Conservation (phyloP, 805 yeast species). For the Myxozyma mucilagina region DNA sequence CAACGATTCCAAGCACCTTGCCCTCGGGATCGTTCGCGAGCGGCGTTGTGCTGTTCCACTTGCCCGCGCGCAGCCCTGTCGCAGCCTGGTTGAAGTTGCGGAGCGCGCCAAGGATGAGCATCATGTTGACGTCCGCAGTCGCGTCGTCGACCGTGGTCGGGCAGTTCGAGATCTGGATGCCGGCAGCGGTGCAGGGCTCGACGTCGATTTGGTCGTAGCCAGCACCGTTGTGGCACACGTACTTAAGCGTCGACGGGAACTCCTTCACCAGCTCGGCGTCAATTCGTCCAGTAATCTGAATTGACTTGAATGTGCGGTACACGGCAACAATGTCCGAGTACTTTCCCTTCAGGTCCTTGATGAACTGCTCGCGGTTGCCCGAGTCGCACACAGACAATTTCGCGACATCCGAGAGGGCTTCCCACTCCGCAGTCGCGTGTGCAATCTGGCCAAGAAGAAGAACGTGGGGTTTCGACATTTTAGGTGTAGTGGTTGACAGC, state of each 20-base stretch:
- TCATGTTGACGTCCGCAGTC: constrained; percentile 72
- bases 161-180: constrained; percentile 65
- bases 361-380: constrained; percentile 43
- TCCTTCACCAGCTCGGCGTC: constrained; percentile 59
- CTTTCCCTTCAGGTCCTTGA: constrained; percentile 46
- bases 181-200: constrained; percentile 50
- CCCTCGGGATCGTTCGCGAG: constrained; percentile 76
- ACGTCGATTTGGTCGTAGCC: constrained; percentile 72
- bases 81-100: constrained; percentile 68
- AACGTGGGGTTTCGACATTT: constrained; percentile 53
- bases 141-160: constrained; percentile 68
- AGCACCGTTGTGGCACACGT: constrained; percentile 67
- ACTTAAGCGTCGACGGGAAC: constrained; percentile 55
- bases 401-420: constrained; percentile 46
- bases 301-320: constrained; percentile 57
- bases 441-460: constrained; percentile 63
- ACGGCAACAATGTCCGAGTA: constrained; percentile 48
- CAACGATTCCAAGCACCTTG: constrained; percentile 74
- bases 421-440: constrained; percentile 69
- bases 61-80: constrained; percentile 53
- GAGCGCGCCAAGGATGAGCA: constrained; percentile 59
- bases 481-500: constrained; percentile 4
- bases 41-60: constrained; percentile 62
- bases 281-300: constrained; percentile 58
- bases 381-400: constrained; percentile 21